These are phyloP conservation scores for Lactifluus pinguis DNA, from an alignment of 768 basidiomycete species.

Conservation along the genomic window DNA sequence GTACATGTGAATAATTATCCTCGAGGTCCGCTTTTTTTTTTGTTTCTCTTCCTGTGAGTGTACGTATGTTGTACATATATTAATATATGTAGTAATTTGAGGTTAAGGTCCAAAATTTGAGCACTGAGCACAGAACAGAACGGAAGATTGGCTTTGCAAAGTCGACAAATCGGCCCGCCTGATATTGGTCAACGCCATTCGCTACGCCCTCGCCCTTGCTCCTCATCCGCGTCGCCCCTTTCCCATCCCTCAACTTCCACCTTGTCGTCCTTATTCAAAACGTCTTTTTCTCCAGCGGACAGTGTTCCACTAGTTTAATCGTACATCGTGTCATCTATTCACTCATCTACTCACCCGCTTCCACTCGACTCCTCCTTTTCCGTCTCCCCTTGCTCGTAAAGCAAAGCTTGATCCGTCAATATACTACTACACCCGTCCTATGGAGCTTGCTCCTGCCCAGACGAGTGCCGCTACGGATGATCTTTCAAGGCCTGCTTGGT, in stretches of 20 bases:
- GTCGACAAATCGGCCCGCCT: neutral
- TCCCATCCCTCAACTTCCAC: constrained; percentile 2
- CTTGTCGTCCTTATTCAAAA: neutral
- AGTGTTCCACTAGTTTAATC: neutral
- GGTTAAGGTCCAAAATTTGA: neutral
- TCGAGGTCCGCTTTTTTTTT: neutral
- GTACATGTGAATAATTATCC: constrained; percentile 4
- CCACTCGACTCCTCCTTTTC: neutral
- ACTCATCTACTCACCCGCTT: neutral
- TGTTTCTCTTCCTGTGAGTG: neutral
- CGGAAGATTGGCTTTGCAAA: too few species aligned
- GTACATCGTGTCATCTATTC: neutral
- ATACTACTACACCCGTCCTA: neutral
- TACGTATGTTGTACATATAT: neutral
- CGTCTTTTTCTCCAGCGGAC: neutral
- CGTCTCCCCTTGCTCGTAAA: neutral
- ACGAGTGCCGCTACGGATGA: constrained; percentile 7
- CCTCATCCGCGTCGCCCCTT: constrained; percentile 24
- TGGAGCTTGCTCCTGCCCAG: constrained; percentile 17
- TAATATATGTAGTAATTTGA: neutral
- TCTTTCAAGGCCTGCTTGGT: constrained; percentile 23
- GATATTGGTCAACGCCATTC: neutral
- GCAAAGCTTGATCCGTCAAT: neutral
- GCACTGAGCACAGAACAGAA: neutral
- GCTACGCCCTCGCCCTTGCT: constrained; percentile 25